A percentile compares a stretch with the other conserved stretches of the same genome.
Conservation (phyloP, 1,284 basidiomycete genomes). For the Tylopilus sp. region DNA sequence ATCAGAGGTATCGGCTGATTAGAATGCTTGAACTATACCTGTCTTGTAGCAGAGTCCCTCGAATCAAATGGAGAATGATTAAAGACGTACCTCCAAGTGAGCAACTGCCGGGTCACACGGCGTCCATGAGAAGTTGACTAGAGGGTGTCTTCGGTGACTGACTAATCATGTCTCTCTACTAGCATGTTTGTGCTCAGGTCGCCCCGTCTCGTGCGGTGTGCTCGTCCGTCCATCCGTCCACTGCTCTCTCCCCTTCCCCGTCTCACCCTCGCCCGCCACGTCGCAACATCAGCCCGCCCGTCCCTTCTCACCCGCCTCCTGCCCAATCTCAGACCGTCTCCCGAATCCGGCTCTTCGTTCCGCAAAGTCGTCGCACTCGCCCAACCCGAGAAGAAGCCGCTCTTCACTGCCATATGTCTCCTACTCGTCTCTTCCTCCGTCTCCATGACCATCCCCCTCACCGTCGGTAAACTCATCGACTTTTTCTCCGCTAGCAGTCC, state of each 20-base stretch:
- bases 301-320: slow-evolving; percentile 50
- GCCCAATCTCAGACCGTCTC: slow-evolving; percentile 39
- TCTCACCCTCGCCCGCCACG: too few species aligned
- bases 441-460: slow-evolving; percentile 84
- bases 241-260: too few species aligned
- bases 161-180: too few species aligned
- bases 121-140: too few species aligned
- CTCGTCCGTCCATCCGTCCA: neutral
- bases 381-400: slow-evolving; percentile 79
- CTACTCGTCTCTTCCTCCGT: slow-evolving; percentile 81
- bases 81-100: too few species aligned
- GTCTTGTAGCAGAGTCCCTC: too few species aligned
- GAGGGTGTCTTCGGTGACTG: too few species aligned
- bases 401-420: slow-evolving; percentile 76
- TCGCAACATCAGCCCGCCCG: slow-evolving; percentile 39
- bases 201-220: neutral
- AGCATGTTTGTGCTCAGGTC: too few species aligned
- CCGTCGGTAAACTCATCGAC: slow-evolving; percentile 92
- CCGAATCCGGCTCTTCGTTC: slow-evolving; percentile 67
- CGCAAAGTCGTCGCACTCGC: slow-evolving; percentile 83
- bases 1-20: too few species aligned
- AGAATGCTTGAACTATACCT: too few species aligned
- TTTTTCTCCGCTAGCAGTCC: slow-evolving; percentile 83
- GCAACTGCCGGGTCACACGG: too few species aligned
- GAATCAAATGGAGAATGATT: too few species aligned